Base-by-base conservation (phyloP, 192 early-diverging fungal species). In the Umbelopsis sp. region DNA sequence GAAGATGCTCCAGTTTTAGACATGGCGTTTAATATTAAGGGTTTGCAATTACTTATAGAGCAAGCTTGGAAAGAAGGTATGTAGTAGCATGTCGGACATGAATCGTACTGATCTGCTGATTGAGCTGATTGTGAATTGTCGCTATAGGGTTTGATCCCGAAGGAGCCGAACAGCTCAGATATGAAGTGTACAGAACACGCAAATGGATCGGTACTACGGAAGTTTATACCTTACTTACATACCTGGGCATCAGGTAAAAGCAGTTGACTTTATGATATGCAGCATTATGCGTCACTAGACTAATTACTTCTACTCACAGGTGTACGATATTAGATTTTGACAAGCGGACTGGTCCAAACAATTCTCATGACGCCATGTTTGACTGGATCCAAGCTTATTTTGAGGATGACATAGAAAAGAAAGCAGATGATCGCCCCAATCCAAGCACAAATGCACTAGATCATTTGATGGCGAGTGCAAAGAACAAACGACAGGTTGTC, bases 181-280 rank as follows among this genome's bases (percentile, higher is more conserved):
- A 87, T 69, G 78, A 74, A 8, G 85, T 90, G 2, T 52, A 77
- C 21, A 84, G 79, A 20, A 88, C 89, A 6, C 51, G 78, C 9
- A 89, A 87, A 68, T 92, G 91, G 91, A 91, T 92, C 69, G 90
- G 91, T 0, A 84, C 91, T 0, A 90, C 89, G 1, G 91, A 92
- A 66, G 85, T 85, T 0, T 90, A 88, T 70, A 83, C 84, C 1
- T 75, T 91, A 4, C 67, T 92, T 23, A 74, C 82, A 1, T 87
- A 83, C 13, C 61, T 92, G 0, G 89, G 89, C 5, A 70, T 87
- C 48, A 73, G 80, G 77, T 78, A 68, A 50, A 1, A 41, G 37
- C 37, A 41, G 10, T 41, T 10, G 37, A 41, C 37, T 45, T 12
- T 16, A 66, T 25, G 23, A 37, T 12, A 61, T 33, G 23, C 20